Evolutionary conservation across 2,329 filamentous ascomycete species (phyloP).

Genomic region (Fusarium devonianum): DNA sequence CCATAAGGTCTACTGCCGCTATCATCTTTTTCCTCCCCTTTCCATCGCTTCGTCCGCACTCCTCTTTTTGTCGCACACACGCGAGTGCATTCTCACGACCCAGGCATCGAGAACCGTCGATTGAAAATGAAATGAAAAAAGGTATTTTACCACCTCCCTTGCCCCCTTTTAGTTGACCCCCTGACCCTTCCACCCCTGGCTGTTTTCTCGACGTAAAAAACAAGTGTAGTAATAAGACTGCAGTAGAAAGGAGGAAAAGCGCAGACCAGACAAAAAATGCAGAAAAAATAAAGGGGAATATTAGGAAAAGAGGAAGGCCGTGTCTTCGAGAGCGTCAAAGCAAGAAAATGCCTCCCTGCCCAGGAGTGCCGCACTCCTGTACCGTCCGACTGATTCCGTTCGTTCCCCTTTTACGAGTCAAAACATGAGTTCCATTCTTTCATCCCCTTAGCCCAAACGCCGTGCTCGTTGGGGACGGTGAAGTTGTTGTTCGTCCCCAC

Average conservation of each 20-base stretch:
- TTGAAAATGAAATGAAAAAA: conserved; percentile 6
- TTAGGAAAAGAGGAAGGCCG: conserved; percentile 26
- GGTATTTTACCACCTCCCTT: conserved; percentile 11
- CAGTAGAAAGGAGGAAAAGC: conserved; percentile 8
- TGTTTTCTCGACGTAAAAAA: conserved; percentile 13
- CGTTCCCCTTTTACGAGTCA: conserved; percentile 19
- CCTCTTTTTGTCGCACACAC: not conserved
- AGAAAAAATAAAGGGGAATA: conserved; percentile 22
- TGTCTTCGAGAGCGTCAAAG: conserved; percentile 30
- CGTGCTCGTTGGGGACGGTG: conserved; percentile 42
- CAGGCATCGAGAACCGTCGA: conserved; percentile 1
- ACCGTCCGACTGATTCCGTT: conserved; percentile 28
- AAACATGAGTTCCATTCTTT: conserved; percentile 23
- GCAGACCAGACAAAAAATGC: conserved; percentile 11
- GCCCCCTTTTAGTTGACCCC: not conserved
- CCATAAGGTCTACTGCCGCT: conserved; percentile 18
- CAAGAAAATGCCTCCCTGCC: conserved; percentile 19
- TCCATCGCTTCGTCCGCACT: not conserved
- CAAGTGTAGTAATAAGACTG: conserved; percentile 22
- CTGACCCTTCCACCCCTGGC: not conserved
- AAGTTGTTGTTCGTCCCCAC: conserved; percentile 32
- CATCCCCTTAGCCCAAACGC: conserved; percentile 43
- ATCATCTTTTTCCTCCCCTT: conserved; percentile 15
- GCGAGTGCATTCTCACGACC: conserved; percentile 5
- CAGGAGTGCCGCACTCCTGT: conserved; percentile 22